These are phyloP conservation scores for Paraphoma sp. DNA, from an alignment of 2,329 filamentous ascomycete genomes.

Conservation along the genomic window DNA sequence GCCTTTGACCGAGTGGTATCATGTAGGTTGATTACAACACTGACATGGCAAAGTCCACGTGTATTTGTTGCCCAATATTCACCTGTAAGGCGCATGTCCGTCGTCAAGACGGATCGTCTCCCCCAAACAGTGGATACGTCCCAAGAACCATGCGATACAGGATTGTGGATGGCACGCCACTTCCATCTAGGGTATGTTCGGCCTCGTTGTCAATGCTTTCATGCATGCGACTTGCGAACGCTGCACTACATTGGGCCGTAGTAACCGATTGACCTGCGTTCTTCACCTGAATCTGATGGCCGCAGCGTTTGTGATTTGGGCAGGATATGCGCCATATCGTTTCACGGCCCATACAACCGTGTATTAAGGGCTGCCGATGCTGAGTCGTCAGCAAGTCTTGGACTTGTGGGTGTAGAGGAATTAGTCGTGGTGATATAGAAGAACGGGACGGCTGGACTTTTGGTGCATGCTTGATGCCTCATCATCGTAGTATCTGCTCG, in stretches of 20 bases:
- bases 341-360: conserved; percentile 18
- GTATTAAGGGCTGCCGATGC: conserved; percentile 10
- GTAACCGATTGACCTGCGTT: conserved; percentile 3
- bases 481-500: background rate
- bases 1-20: too few species aligned
- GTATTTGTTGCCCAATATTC: too few species aligned
- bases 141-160: background rate
- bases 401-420: background rate
- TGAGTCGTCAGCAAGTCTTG: background rate
- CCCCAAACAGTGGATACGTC: background rate
- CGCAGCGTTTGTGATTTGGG: conserved; percentile 23
- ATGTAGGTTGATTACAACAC: too few species aligned
- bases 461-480: conserved; percentile 1
- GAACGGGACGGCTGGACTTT: background rate
- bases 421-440: conserved; percentile 7
- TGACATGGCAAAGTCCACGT: too few species aligned
- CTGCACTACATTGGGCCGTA: background rate
- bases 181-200: background rate
- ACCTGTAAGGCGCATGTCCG: too few species aligned
- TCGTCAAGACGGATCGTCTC: too few species aligned
- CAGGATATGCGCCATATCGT: conserved; percentile 10
- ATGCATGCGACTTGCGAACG: too few species aligned
- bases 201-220: background rate
- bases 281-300: conserved; percentile 25
- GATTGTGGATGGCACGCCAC: background rate